Evolutionary conservation across 495 filamentous ascomycete genomes (phyloP).

Genomic region (Xylaria castorea): DNA sequence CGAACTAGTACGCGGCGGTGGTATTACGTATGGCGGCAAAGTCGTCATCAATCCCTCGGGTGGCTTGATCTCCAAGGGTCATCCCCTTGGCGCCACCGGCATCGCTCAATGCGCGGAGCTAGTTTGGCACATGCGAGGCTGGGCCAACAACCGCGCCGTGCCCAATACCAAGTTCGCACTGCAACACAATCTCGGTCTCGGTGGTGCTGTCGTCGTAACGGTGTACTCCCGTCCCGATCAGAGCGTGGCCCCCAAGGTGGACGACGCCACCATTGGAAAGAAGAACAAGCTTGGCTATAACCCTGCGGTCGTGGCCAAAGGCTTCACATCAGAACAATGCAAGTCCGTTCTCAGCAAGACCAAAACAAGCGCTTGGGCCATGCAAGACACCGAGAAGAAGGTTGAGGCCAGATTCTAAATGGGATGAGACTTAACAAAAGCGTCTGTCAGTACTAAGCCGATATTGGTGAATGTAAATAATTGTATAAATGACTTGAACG

Average conservation of each 20-base stretch:
- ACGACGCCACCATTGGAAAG: slow-evolving; percentile 64
- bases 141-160: slow-evolving; percentile 89
- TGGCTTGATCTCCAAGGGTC: slow-evolving; percentile 94
- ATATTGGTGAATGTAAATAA: neutral
- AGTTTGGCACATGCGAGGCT: slow-evolving; percentile 94
- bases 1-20: slow-evolving; percentile 85
- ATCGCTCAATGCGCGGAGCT: slow-evolving; percentile 95
- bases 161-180: slow-evolving; percentile 72
- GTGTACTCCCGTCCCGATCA: slow-evolving; percentile 92
- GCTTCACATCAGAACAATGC: slow-evolving; percentile 79
- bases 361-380: slow-evolving; percentile 71
- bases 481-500: neutral
- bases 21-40: slow-evolving; percentile 91
- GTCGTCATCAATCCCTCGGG: slow-evolving; percentile 92
- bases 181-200: slow-evolving; percentile 94
- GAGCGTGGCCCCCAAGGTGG: slow-evolving; percentile 60
- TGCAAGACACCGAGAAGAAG: slow-evolving; percentile 74
- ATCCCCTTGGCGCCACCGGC: slow-evolving; percentile 91
- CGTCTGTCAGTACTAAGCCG: neutral
- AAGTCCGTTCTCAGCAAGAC: slow-evolving; percentile 73
- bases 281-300: slow-evolving; percentile 83
- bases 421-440: neutral
- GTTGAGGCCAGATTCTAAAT: slow-evolving; percentile 60
- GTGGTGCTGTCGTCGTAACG: slow-evolving; percentile 89
- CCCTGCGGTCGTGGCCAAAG: slow-evolving; percentile 87